Evolutionary conservation across 768 basidiomycete species (phyloP).

Genomic region (Suillus paluster): DNA sequence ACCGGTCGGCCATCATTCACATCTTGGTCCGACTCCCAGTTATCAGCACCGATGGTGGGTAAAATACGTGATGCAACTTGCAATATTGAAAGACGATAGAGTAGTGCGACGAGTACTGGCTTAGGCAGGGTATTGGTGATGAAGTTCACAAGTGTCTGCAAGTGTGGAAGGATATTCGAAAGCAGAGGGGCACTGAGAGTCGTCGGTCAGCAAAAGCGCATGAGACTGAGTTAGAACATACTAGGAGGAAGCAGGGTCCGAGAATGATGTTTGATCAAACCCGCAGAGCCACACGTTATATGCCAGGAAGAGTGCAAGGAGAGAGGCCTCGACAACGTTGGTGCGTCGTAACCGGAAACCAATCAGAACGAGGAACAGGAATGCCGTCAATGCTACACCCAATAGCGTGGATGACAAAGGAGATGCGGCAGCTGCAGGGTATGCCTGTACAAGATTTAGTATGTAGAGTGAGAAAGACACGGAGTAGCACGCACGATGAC

Average conservation of each 20-base stretch:
- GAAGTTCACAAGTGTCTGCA: conserved; percentile 80
- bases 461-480: not conserved
- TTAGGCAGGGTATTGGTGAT: conserved; percentile 86
- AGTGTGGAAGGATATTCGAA: conserved; percentile 79
- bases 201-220: conserved; percentile 13
- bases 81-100: conserved; percentile 80
- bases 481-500: conserved; percentile 59
- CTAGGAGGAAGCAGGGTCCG: conserved; percentile 79
- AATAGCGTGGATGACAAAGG: conserved; percentile 89
- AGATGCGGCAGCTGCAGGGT: conserved; percentile 80
- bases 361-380: conserved; percentile 89
- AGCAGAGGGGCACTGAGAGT: conserved; percentile 67
- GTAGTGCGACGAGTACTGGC: conserved; percentile 76
- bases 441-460: conserved; percentile 52
- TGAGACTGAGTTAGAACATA: conserved; percentile 40
- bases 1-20: conserved; percentile 74
- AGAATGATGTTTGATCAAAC: conserved; percentile 73
- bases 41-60: conserved; percentile 82
- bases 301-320: conserved; percentile 85
- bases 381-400: conserved; percentile 85
- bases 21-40: conserved; percentile 72
- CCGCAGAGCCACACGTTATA: conserved; percentile 92
- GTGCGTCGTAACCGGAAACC: conserved; percentile 88
- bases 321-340: conserved; percentile 90
- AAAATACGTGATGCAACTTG: conserved; percentile 83